A percentile compares a stretch with the other conserved stretches of the same genome.
These are phyloP conservation scores for Apophysomyces elegans DNA, from an alignment of 371 early-diverging fungal species.

Conservation along the genomic window DNA sequence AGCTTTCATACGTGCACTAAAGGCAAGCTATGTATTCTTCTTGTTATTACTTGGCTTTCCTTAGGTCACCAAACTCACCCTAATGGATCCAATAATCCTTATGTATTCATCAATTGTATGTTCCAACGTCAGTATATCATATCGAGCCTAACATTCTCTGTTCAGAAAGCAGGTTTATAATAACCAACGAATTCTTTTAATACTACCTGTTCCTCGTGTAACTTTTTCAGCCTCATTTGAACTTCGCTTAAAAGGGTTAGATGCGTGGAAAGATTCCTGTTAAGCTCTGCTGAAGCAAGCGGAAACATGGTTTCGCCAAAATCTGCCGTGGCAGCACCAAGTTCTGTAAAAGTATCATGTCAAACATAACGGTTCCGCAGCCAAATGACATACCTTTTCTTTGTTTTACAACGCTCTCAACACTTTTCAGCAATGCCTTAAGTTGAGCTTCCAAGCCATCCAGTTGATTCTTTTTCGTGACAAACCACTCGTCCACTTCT, in stretches of 20 bases:
- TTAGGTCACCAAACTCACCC: conserved; percentile 38
- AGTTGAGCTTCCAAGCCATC: conserved; percentile 88
- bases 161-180: background rate
- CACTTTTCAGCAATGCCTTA: conserved; percentile 76
- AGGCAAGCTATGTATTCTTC: conserved; percentile 55
- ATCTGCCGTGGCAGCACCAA: conserved; percentile 76
- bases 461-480: conserved; percentile 75
- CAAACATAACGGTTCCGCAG: background rate
- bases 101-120: conserved; percentile 89
- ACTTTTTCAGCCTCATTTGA: conserved; percentile 76
- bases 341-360: conserved; percentile 47
- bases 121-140: conserved; percentile 75
- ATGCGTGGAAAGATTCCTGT: conserved; percentile 65
- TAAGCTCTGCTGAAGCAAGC: conserved; percentile 77
- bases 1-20: conserved; percentile 74
- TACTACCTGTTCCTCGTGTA: conserved; percentile 73
- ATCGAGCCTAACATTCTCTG: conserved; percentile 47
- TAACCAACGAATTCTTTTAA: background rate
- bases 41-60: background rate
- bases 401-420: conserved; percentile 83
- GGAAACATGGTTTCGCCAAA: conserved; percentile 84
- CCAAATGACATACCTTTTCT: conserved; percentile 60
- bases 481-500: conserved; percentile 75
- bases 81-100: conserved; percentile 83
- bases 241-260: conserved; percentile 73